Conservation (phyloP, 345 rosid genomes). For the Rhizophora apiculata region DNA sequence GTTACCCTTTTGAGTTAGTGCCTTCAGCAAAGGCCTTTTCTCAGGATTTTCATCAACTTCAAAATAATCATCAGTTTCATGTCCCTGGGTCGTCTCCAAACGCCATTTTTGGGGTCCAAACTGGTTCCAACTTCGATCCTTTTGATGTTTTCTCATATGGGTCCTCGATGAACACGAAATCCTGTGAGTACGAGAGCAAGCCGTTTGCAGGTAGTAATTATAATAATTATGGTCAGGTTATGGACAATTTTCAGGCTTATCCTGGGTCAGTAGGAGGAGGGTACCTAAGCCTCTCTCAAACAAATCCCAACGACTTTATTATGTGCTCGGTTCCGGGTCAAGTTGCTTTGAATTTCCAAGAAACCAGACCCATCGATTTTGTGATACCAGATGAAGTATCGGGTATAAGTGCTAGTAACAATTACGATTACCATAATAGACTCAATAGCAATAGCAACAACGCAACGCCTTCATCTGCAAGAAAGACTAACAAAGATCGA, state of each 20-base stretch:
- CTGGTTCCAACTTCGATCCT: slow-evolving; percentile 34
- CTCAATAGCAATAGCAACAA: slow-evolving; percentile 29
- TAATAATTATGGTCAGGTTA: slow-evolving; percentile 36
- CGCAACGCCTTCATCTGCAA: slow-evolving; percentile 29
- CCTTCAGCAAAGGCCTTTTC: slow-evolving; percentile 32
- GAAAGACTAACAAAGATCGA: slow-evolving; percentile 43
- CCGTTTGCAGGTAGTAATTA: slow-evolving; percentile 31
- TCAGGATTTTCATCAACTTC: slow-evolving; percentile 55
- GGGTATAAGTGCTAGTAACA: slow-evolving; percentile 33
- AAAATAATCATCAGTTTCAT: slow-evolving; percentile 26
- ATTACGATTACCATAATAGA: slow-evolving; percentile 26
- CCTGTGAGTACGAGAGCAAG: slow-evolving; percentile 46
- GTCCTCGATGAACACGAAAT: slow-evolving; percentile 31
- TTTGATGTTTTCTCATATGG: slow-evolving; percentile 43
- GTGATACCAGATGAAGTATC: slow-evolving; percentile 58
- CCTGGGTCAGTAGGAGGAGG: neutral
- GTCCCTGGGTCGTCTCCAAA: slow-evolving; percentile 42
- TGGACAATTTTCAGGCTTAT: slow-evolving; percentile 48
- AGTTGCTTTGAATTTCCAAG: slow-evolving; percentile 38
- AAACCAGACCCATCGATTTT: slow-evolving; percentile 39
- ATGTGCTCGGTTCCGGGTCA: slow-evolving; percentile 29
- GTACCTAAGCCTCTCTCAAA: slow-evolving; percentile 14
- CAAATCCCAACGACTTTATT: slow-evolving; percentile 16
- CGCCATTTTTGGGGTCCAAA: slow-evolving; percentile 37
- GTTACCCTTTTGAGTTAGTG: slow-evolving; percentile 28